A percentile compares a stretch with the other conserved stretches of the same genome.
These are phyloP conservation scores for Camelina laxa DNA, from an alignment of 345 rosid species.

Conservation along the genomic window DNA sequence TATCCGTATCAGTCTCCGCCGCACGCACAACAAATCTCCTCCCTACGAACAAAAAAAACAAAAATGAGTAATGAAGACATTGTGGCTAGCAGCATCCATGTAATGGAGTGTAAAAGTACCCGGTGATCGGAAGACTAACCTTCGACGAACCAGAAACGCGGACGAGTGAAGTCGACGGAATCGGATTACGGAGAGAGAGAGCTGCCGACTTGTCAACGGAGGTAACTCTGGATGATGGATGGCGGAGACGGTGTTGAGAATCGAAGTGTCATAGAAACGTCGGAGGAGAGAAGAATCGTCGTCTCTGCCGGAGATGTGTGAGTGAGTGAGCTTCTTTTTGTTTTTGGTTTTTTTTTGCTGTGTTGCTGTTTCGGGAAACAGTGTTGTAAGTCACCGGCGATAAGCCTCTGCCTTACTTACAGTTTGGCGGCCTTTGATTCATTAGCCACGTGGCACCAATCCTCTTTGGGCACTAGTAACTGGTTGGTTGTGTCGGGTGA, in stretches of 20 bases:
- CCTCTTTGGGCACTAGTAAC: not conserved
- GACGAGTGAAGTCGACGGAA: slow-evolving; percentile 56
- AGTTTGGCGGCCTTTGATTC: slow-evolving; percentile 26
- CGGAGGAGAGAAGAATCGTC: slow-evolving; percentile 10
- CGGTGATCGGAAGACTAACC: slow-evolving; percentile 1
- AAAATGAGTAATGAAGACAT: not conserved
- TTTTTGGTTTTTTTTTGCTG: no score
- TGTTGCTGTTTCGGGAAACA: slow-evolving; percentile 34
- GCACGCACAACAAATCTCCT: slow-evolving; percentile 75
- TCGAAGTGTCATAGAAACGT: slow-evolving; percentile 69
- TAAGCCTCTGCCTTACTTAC: slow-evolving; percentile 32
- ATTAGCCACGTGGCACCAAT: slow-evolving; percentile 22
- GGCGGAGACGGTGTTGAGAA: slow-evolving; percentile 58
- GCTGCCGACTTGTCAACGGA: slow-evolving; percentile 36
- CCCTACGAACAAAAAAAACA: slow-evolving; percentile 50
- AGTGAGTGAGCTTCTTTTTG: slow-evolving; percentile 7
- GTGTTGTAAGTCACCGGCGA: slow-evolving; percentile 35
- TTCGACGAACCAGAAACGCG: slow-evolving; percentile 19
- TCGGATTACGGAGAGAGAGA: slow-evolving; percentile 44
- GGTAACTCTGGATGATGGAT: slow-evolving; percentile 46
- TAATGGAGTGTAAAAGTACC: slow-evolving; percentile 1
- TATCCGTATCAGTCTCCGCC: slow-evolving; percentile 76
- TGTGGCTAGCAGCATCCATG: not conserved
- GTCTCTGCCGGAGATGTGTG: slow-evolving; percentile 23
- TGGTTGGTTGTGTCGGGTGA: not conserved